Base-by-base conservation (phyloP, 2,329 filamentous ascomycete genomes). In the Sphaerulina populicola region DNA sequence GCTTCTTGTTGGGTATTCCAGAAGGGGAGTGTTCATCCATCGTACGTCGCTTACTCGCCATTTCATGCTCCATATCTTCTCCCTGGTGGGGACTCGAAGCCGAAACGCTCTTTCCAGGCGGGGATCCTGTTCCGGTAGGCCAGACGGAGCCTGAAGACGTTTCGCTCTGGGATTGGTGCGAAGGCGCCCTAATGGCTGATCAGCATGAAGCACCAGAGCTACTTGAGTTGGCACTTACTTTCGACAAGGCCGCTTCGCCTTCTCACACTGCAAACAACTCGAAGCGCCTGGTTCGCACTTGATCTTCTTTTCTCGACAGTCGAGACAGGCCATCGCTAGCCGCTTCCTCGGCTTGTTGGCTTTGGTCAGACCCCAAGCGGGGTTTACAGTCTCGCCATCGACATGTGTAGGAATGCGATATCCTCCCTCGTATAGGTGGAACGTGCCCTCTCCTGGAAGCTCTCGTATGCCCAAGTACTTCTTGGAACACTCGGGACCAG, bases 251-350 rank as follows among this genome's bases (percentile, higher is more conserved):
- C 88, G 79, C 50, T 89, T 88, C 64, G 91, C 91, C 71, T 94
- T 95, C 66, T 93, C 85, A 67, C 90, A 96, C 70, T 95, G 89
- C 48, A 90, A 80, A 62, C 90, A 96, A 60, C 88, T 88, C 36
- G 86, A 86, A 58, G 81, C 85, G 61, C 90, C 88, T 1, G 89
- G 90, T 58, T 95, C 88, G 64, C 90, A 96, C 69, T 94, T 95
- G 72, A 96, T 94, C 76, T 95, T 96, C 80, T 95, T 96, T 71
- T 95, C 89, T 45, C 90, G 81, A 67, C 90, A 96, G 10, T 88
- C 93, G 52, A 94, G 77, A 65, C 90, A 96, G n/a, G 88, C 88
- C 66, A 94, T 89, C 21, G 90, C 89, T 51, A 95, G 76, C 51
- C 90, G 79, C 72, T 96, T 96, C 59, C 90, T 81, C 43, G 90